A percentile compares a stretch with the other conserved stretches of the same genome.
Evolutionary conservation across 2,329 filamentous ascomycete genomes (phyloP).

Genomic region (Helotiales sp.): DNA sequence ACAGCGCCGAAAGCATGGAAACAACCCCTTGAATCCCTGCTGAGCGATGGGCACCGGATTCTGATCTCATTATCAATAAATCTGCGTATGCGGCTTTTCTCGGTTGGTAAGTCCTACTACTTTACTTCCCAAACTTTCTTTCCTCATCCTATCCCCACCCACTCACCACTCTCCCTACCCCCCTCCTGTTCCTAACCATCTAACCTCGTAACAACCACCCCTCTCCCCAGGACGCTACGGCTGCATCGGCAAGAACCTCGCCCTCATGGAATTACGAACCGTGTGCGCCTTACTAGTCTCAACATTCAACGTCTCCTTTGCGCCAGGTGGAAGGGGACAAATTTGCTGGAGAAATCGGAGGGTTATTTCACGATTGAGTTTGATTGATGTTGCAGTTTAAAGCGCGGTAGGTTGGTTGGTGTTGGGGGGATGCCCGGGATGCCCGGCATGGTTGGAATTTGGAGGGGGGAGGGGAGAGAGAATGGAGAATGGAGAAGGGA

Average conservation of each 20-base stretch:
- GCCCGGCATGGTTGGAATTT: no score
- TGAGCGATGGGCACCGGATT: slow-evolving; percentile 33
- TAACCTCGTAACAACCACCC: neutral
- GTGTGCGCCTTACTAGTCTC: slow-evolving; percentile 26
- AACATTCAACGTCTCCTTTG: slow-evolving; percentile 30
- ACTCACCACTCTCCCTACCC: neutral
- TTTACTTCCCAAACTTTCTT: neutral
- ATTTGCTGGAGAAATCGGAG: slow-evolving; percentile 23
- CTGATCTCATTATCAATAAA: slow-evolving; percentile 34
- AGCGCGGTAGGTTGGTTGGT: neutral
- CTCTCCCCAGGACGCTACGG: slow-evolving; percentile 20
- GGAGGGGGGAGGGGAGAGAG: no score
- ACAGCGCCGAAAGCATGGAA: slow-evolving; percentile 10
- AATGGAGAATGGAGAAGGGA: no score
- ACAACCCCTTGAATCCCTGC: slow-evolving; percentile 29
- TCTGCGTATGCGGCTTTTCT: slow-evolving; percentile 39
- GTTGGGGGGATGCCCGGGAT: neutral
- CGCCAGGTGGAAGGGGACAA: slow-evolving; percentile 26
- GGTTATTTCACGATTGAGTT: slow-evolving; percentile 31
- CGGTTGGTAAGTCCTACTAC: slow-evolving; percentile 31
- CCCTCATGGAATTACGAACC: slow-evolving; percentile 31
- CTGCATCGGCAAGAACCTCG: slow-evolving; percentile 34
- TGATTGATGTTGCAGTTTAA: slow-evolving; percentile 30
- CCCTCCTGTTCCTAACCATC: neutral
- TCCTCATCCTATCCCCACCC: neutral